Conservation (phyloP, 1,284 basidiomycete species). For the Sporisorium reilianum region DNA sequence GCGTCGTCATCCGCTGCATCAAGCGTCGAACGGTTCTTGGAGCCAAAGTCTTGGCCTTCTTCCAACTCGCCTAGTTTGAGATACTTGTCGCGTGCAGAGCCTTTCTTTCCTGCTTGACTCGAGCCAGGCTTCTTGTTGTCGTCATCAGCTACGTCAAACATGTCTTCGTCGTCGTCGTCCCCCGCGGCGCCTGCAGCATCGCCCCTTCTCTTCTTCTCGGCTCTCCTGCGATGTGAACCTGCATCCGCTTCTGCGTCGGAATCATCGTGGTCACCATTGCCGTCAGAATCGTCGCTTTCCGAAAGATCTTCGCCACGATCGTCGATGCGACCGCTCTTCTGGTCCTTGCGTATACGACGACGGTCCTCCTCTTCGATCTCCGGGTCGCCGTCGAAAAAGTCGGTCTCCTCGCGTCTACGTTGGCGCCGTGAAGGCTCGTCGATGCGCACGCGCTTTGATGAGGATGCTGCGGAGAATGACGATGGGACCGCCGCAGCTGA, state of each 20-base stretch:
- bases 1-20: constrained; percentile 58
- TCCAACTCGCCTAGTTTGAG: constrained; percentile 83
- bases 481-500: constrained; percentile 9
- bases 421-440: constrained; percentile 28
- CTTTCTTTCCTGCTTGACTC: constrained; percentile 21
- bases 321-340: constrained; percentile 71
- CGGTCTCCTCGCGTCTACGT: constrained; percentile 27
- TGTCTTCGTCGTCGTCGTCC: constrained; percentile 76
- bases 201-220: constrained; percentile 72
- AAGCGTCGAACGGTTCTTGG: constrained; percentile 41
- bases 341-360: constrained; percentile 52
- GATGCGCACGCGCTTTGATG: constrained; percentile 41
- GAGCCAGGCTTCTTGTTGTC: constrained; percentile 20
- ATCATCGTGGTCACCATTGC: constrained; percentile 76
- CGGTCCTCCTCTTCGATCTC: constrained; percentile 63
- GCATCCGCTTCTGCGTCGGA: constrained; percentile 75
- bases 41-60: constrained; percentile 71
- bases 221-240: constrained; percentile 57
- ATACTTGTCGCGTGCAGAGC: constrained; percentile 20
- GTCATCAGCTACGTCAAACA: constrained; percentile 77
- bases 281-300: constrained; percentile 75
- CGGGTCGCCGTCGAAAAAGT: constrained; percentile 55
- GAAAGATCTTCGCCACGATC: constrained; percentile 85
- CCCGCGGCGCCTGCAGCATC: constrained; percentile 61
- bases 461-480: constrained; percentile 3